A percentile compares a stretch with the other conserved stretches of the same genome.
These are phyloP conservation scores for Cadophora sp. DNA, from an alignment of 2,329 filamentous ascomycete species.

Conservation along the genomic window DNA sequence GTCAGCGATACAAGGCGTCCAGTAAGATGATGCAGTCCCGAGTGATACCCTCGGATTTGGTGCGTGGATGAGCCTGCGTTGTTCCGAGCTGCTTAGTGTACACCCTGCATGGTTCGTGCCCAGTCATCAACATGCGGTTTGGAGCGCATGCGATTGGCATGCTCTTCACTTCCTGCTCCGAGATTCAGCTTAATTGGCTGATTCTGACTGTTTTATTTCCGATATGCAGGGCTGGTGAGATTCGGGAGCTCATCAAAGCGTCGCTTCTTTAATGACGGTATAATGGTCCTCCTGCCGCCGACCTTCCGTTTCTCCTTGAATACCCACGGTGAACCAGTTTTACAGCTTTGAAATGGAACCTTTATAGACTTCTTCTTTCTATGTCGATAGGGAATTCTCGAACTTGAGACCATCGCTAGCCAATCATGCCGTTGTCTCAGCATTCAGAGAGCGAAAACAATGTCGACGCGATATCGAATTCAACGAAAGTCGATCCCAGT, in stretches of 20 bases:
- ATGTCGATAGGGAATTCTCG: not conserved
- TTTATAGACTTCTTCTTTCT: not conserved
- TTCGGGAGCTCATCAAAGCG: not conserved
- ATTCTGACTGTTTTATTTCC: not conserved
- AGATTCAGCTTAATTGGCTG: not conserved
- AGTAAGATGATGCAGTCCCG: not conserved
- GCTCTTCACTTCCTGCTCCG: not conserved
- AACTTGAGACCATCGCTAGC: no score
- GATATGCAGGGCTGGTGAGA: not conserved
- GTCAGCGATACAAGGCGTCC: not conserved
- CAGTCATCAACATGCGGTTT: not conserved
- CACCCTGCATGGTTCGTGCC: not conserved
- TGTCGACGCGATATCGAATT: not conserved
- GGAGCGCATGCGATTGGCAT: not conserved
- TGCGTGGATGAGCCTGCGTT: not conserved
- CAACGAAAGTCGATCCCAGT: not conserved
- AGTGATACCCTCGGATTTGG: not conserved
- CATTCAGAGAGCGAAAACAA: not conserved
- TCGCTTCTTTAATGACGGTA: not conserved
- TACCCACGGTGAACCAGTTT: not conserved
- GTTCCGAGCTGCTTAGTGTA: conserved; percentile 6
- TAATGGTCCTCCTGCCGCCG: not conserved
- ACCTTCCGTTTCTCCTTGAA: not conserved
- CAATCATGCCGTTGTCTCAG: not conserved
- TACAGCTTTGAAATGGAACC: not conserved